Conservation (phyloP, 768 basidiomycete genomes). For the Tremella mesenterica region DNA sequence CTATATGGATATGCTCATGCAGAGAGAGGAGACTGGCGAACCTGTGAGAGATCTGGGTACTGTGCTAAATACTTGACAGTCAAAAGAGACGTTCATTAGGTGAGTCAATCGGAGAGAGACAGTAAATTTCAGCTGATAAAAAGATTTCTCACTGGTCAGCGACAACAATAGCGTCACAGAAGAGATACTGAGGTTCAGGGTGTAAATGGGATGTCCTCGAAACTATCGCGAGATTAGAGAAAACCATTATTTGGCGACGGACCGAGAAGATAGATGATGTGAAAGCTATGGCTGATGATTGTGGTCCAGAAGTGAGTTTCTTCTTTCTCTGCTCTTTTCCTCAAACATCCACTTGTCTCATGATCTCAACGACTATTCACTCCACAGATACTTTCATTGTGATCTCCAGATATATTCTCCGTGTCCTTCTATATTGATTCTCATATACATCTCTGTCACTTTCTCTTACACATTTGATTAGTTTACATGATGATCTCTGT, state of each 20-base stretch:
- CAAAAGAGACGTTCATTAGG: constrained; percentile 31
- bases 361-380: neutral
- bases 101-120: constrained; percentile 5
- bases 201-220: constrained; percentile 25
- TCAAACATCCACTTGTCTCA: neutral
- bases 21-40: neutral
- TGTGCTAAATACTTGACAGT: too few relatives aligned
- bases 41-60: too few relatives aligned
- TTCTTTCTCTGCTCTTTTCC: neutral
- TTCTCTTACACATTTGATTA: neutral
- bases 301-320: constrained; percentile 27
- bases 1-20: neutral
- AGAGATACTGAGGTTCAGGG: constrained; percentile 12
- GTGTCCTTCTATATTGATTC: neutral
- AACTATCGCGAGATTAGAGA: constrained; percentile 33
- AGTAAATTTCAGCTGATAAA: constrained; percentile 3
- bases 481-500: neutral
- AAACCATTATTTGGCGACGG: constrained; percentile 32
- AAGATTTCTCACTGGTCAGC: constrained; percentile 29
- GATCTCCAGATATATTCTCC: neutral
- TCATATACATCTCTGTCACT: neutral
- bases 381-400: neutral
- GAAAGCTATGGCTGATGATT: constrained; percentile 23
- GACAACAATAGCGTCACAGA: neutral
- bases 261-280: constrained; percentile 35